Percentiles rank a stretch among this genome's conserved stretches.
These are phyloP conservation scores for Cercospora citrullina DNA, from an alignment of 2,329 filamentous ascomycete species.

Conservation along the genomic window DNA sequence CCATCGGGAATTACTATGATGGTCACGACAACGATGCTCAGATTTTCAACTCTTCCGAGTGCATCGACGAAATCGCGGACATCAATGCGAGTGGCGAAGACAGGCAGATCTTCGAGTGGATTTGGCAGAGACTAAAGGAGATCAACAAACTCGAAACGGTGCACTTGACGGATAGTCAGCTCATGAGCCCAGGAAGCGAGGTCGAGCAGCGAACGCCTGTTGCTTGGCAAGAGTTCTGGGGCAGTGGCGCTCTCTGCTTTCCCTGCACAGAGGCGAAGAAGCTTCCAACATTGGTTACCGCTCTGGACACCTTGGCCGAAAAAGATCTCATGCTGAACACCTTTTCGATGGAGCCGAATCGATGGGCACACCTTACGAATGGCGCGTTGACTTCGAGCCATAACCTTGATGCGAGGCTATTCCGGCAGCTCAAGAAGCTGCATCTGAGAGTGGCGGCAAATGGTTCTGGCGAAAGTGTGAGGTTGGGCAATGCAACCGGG, in stretches of 20 bases:
- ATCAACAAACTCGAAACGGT: background rate
- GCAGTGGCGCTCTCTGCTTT: background rate
- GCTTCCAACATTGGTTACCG: background rate
- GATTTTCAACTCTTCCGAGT: background rate
- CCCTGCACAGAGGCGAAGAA: background rate
- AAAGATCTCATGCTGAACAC: background rate
- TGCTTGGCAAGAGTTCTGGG: background rate
- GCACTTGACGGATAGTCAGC: background rate
- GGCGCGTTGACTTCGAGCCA: background rate
- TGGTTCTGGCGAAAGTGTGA: background rate
- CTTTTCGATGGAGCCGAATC: background rate
- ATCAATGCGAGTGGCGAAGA: background rate
- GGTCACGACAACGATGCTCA: background rate
- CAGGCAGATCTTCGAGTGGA: background rate
- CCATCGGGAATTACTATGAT: background rate
- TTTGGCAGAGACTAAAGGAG: background rate
- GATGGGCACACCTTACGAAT: background rate
- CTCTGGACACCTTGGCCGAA: background rate
- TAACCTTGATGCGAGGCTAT: background rate
- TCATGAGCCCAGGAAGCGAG: background rate
- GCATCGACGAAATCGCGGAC: background rate
- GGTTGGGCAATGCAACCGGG: background rate
- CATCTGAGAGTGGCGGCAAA: background rate
- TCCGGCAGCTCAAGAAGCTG: background rate
- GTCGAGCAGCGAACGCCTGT: background rate